phyloP scores from a whole-genome alignment of 192 early-diverging fungal genomes.

The Pecoramyces ruminantium region DNA sequence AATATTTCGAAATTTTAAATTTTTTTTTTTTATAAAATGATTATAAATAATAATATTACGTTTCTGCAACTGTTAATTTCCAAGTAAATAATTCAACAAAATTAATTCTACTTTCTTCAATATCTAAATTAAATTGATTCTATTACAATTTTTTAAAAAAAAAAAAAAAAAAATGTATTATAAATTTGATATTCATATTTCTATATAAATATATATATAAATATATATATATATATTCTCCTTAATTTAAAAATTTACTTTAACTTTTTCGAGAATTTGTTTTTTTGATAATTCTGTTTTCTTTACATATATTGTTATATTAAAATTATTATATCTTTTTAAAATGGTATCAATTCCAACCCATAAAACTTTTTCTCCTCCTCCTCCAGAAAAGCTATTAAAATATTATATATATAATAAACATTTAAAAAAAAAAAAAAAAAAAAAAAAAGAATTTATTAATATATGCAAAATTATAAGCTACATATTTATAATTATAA shows the following conservation, averaged over 20 bases:
- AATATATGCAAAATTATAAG: too few species aligned
- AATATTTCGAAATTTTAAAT: too few species aligned
- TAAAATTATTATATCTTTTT: slow-evolving; percentile 38
- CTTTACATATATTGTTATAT: slow-evolving; percentile 69
- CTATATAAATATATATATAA: too few species aligned
- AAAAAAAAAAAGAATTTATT: background rate
- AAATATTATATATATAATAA: too few species aligned
- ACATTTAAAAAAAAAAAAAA: too few species aligned
- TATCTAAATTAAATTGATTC: slow-evolving; percentile 51
- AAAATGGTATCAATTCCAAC: slow-evolving; percentile 66
- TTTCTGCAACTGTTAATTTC: slow-evolving; percentile 45
- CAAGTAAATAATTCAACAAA: slow-evolving; percentile 50
- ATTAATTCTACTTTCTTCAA: slow-evolving; percentile 30
- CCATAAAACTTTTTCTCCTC: slow-evolving; percentile 96
- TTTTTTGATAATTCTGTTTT: slow-evolving; percentile 29
- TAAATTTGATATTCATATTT: too few species aligned
- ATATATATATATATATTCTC: background rate
- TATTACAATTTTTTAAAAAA: background rate
- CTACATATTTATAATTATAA: too few species aligned
- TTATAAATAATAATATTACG: slow-evolving; percentile 14
- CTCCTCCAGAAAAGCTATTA: slow-evolving; percentile 56
- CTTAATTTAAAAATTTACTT: slow-evolving; percentile 17
- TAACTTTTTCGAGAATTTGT: slow-evolving; percentile 41
- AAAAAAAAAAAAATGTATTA: too few species aligned
- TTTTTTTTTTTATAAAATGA: too few species aligned